Percentiles rank a stretch among this genome's conserved stretches.
These are phyloP conservation scores for Castanea mollissima DNA, from an alignment of 306 rosid genomes.

Conservation along the genomic window DNA sequence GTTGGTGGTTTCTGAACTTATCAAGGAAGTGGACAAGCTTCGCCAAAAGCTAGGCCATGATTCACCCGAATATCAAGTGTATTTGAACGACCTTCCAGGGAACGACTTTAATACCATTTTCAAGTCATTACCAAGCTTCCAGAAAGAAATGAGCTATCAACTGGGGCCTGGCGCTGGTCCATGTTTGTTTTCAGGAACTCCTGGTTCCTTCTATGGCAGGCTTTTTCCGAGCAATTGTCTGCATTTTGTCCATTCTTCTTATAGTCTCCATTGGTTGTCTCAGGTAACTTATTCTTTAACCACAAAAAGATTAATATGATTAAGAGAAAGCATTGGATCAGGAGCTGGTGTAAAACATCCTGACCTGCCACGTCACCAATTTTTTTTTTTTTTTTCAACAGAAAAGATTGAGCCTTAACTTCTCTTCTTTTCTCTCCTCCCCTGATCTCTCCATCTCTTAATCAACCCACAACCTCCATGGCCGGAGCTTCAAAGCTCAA, in stretches of 20 bases:
- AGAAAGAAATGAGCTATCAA: slow-evolving; percentile 24
- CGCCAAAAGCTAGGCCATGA: slow-evolving; percentile 15
- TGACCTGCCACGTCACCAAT: too few relatives aligned
- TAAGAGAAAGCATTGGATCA: too few relatives aligned
- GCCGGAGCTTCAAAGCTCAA: too few relatives aligned
- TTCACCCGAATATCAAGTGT: slow-evolving; percentile 38
- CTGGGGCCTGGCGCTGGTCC: slow-evolving; percentile 18
- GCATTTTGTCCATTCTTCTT: slow-evolving; percentile 55
- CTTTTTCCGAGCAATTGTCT: slow-evolving; percentile 38
- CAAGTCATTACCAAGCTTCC: slow-evolving; percentile 35
- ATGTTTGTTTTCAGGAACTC: slow-evolving; percentile 43
- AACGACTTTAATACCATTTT: slow-evolving; percentile 59
- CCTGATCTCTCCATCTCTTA: too few relatives aligned
- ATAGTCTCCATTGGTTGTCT: slow-evolving; percentile 54
- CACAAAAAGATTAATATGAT: too few relatives aligned
- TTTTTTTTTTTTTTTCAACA: too few relatives aligned
- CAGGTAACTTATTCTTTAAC: slow-evolving; percentile 24
- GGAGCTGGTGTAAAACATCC: too few relatives aligned
- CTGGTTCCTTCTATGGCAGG: slow-evolving; percentile 59
- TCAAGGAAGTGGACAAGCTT: slow-evolving; percentile 35
- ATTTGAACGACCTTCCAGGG: slow-evolving; percentile 44
- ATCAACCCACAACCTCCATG: too few relatives aligned
- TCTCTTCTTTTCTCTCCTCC: too few relatives aligned
- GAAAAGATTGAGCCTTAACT: too few relatives aligned
- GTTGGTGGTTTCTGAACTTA: slow-evolving; percentile 26